These are phyloP conservation scores for Mycena albidolilacea DNA, from an alignment of 768 basidiomycete species.

Conservation along the genomic window DNA sequence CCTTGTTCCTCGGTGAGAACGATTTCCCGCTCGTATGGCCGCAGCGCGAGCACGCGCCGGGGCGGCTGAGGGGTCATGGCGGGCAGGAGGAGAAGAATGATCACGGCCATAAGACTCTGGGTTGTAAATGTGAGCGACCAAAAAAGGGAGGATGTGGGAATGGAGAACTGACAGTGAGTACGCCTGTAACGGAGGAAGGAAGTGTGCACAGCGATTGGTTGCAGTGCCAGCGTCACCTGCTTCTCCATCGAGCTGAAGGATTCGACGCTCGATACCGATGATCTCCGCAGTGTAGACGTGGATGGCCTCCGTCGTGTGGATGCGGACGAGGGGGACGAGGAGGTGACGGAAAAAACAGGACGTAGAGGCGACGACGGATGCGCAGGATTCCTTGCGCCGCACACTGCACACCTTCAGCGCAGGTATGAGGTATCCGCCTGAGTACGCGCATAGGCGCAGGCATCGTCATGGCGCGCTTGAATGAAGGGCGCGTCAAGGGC, in stretches of 20 bases:
- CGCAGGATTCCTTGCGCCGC: background rate
- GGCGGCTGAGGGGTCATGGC: background rate
- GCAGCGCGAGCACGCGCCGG: background rate
- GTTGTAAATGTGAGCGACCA: too few relatives aligned
- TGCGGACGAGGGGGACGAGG: background rate
- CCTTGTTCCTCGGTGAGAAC: conserved; percentile 17
- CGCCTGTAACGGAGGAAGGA: conserved; percentile 1
- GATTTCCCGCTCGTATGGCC: conserved; percentile 19
- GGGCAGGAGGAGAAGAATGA: conserved; percentile 12
- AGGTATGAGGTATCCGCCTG: background rate
- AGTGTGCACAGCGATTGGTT: background rate
- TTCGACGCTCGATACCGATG: conserved; percentile 23
- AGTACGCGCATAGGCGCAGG: conserved; percentile 19
- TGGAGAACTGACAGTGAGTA: conserved; percentile 15
- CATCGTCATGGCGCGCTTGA: conserved; percentile 24
- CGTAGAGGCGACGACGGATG: background rate
- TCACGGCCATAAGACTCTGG: conserved; percentile 16
- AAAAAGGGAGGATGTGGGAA: background rate
- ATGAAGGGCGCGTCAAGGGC: conserved; percentile 17
- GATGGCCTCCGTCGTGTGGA: background rate
- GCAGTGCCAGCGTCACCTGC: background rate
- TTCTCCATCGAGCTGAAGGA: conserved; percentile 24
- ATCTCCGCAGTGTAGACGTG: conserved; percentile 1
- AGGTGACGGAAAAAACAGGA: background rate
- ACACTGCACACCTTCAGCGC: background rate